Percentiles rank a stretch among this genome's conserved stretches.
phyloP scores from a whole-genome alignment of 768 basidiomycete species.

The Tylopilus subfusipes region DNA sequence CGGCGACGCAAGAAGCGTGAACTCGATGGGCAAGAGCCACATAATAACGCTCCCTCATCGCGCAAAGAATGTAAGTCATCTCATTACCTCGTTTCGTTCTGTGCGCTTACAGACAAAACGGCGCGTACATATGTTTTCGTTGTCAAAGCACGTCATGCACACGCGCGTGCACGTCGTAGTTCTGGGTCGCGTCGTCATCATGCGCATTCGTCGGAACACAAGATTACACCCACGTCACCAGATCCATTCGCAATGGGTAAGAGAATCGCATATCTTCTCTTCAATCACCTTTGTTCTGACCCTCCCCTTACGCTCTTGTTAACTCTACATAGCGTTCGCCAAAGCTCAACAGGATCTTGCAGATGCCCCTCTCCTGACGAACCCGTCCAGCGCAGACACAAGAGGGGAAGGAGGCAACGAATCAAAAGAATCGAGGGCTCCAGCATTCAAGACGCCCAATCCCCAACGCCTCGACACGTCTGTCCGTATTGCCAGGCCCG shows the following conservation, averaged over 20 bases:
- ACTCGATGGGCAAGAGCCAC: conserved; percentile 8
- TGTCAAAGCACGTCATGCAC: conserved; percentile 2
- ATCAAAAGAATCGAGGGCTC: neutral
- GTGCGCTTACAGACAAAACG: neutral
- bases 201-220: conserved; percentile 2
- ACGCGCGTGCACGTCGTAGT: conserved; percentile 1
- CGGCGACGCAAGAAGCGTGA: conserved; percentile 20
- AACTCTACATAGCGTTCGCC: conserved; percentile 21
- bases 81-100: neutral
- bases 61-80: conserved; percentile 17
- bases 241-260: conserved; percentile 26
- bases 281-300: neutral
- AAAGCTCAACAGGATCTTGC: conserved; percentile 7
- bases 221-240: neutral
- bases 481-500: conserved; percentile 3
- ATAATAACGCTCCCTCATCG: neutral
- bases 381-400: neutral
- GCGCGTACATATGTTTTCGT: neutral
- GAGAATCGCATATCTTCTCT: neutral
- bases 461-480: conserved; percentile 6
- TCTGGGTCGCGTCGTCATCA: conserved; percentile 13
- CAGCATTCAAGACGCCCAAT: neutral
- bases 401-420: neutral
- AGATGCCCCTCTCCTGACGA: neutral
- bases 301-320: neutral